These are phyloP conservation scores for Wickerhamiella shivajii DNA, from an alignment of 805 yeast genomes.

Conservation along the genomic window DNA sequence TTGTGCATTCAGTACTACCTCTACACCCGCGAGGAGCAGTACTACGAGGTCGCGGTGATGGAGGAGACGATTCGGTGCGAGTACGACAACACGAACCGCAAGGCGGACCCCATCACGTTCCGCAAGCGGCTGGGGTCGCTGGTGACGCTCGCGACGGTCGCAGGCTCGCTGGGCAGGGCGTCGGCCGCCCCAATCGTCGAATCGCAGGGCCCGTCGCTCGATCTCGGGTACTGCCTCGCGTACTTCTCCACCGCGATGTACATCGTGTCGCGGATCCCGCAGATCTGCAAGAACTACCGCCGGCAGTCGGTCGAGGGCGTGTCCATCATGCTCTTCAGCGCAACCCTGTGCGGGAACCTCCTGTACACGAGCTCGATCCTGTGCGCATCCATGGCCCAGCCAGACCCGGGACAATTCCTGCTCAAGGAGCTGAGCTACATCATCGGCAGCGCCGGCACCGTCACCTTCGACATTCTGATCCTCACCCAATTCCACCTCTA, in stretches of 20 bases:
- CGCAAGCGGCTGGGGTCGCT: conserved; percentile 9
- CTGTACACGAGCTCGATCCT: conserved; percentile 66
- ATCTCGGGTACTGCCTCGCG: conserved; percentile 40
- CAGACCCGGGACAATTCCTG: conserved; percentile 35
- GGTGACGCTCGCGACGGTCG: conserved; percentile 5
- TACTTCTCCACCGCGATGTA: conserved; percentile 72
- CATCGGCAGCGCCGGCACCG: conserved; percentile 75
- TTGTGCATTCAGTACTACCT: conserved; percentile 58
- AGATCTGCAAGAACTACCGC: conserved; percentile 55
- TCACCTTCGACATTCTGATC: conserved; percentile 51
- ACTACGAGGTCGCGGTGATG: conserved; percentile 16
- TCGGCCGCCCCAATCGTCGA: conserved; percentile 6
- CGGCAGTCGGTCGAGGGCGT: conserved; percentile 79
- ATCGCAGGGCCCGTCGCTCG: conserved; percentile 5
- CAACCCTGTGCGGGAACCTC: conserved; percentile 66
- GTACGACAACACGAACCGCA: conserved; percentile 7
- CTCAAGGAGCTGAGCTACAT: conserved; percentile 65
- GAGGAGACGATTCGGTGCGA: conserved; percentile 2
- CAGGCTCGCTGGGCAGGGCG: conserved; percentile 10
- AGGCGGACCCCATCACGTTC: not conserved
- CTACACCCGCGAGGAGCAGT: conserved; percentile 28
- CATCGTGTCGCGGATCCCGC: conserved; percentile 71
- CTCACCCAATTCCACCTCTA: conserved; percentile 22
- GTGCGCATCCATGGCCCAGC: conserved; percentile 32
- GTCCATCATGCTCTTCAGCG: conserved; percentile 62